These are phyloP conservation scores for Eutypella sp. DNA, from an alignment of 2,329 filamentous ascomycete species.

Conservation along the genomic window DNA sequence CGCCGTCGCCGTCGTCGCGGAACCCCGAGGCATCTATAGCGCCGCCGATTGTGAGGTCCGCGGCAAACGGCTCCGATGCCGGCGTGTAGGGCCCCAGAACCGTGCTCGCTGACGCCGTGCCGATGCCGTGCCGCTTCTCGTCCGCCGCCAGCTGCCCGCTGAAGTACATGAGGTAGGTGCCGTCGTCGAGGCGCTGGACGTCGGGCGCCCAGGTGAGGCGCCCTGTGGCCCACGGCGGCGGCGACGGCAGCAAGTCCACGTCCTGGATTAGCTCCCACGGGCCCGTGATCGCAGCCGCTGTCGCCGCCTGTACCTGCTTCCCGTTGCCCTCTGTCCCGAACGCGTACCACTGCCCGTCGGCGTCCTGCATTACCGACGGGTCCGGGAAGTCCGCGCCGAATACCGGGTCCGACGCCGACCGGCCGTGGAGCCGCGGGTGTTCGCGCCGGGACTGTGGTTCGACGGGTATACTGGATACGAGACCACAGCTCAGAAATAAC, in stretches of 20 bases:
- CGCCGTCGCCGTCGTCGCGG: constrained; percentile 39
- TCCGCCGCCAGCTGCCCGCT: constrained; percentile 39
- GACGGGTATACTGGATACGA: not conserved
- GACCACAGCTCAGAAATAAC: not conserved
- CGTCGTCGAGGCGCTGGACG: constrained; percentile 43
- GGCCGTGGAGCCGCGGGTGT: too few species aligned
- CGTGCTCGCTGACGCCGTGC: constrained; percentile 44
- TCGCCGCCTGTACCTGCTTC: constrained; percentile 49
- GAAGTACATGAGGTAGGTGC: constrained; percentile 59
- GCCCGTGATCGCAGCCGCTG: constrained; percentile 40
- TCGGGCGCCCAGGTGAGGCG: constrained; percentile 58
- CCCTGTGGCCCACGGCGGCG: constrained; percentile 49
- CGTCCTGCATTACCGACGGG: constrained; percentile 44
- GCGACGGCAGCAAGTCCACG: constrained; percentile 49
- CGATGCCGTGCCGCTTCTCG: constrained; percentile 39
- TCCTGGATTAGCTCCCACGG: constrained; percentile 41
- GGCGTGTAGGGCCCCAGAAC: constrained; percentile 46
- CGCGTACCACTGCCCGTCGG: constrained; percentile 49
- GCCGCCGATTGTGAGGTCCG: constrained; percentile 48
- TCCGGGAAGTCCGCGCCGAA: constrained; percentile 48
- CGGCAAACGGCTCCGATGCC: constrained; percentile 46
- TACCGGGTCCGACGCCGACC: constrained; percentile 8
- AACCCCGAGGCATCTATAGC: constrained; percentile 61
- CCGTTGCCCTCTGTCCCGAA: constrained; percentile 51
- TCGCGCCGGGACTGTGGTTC: not conserved